Evolutionary conservation across 768 basidiomycete genomes (phyloP).

Genomic region (Galerina sulciceps): DNA sequence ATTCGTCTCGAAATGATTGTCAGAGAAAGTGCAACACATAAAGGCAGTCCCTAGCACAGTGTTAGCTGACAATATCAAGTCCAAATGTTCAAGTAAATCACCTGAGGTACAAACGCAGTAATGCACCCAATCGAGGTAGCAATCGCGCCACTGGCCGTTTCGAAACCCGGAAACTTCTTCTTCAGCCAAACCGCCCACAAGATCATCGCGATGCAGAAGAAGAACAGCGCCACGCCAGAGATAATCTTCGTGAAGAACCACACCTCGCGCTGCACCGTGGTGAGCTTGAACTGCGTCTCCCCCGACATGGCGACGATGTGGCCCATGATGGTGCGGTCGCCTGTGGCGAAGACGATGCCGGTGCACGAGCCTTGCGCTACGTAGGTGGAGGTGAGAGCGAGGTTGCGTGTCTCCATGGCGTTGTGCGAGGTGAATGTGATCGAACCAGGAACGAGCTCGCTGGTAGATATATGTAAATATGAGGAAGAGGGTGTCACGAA

Average conservation of each 20-base stretch:
- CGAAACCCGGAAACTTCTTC: conserved; percentile 34
- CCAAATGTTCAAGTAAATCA: conserved; percentile 6
- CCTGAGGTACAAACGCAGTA: conserved; percentile 47
- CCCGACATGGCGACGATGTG: conserved; percentile 59
- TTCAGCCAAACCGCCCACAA: conserved; percentile 46
- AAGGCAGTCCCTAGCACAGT: conserved; percentile 34
- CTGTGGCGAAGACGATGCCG: conserved; percentile 46
- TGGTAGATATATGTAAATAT: conserved; percentile 9
- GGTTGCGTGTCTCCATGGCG: conserved; percentile 48
- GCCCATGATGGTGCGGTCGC: conserved; percentile 52
- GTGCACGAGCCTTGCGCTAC: conserved; percentile 44
- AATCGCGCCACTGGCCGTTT: conserved; percentile 36
- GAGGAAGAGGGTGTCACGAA: not conserved
- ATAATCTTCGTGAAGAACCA: conserved; percentile 60
- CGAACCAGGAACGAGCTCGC: conserved; percentile 48
- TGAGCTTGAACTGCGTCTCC: conserved; percentile 47
- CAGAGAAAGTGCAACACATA: conserved; percentile 54
- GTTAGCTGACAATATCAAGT: not conserved
- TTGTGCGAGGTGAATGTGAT: conserved; percentile 52
- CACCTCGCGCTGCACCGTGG: conserved; percentile 50
- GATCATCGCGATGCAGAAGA: conserved; percentile 44
- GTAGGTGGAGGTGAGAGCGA: conserved; percentile 51
- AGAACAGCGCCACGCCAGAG: conserved; percentile 40
- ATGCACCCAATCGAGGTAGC: conserved; percentile 42
- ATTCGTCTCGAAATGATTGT: conserved; percentile 49